These are phyloP conservation scores for Laburnicola sp. DNA, from an alignment of 2,329 filamentous ascomycete species.

Conservation along the genomic window DNA sequence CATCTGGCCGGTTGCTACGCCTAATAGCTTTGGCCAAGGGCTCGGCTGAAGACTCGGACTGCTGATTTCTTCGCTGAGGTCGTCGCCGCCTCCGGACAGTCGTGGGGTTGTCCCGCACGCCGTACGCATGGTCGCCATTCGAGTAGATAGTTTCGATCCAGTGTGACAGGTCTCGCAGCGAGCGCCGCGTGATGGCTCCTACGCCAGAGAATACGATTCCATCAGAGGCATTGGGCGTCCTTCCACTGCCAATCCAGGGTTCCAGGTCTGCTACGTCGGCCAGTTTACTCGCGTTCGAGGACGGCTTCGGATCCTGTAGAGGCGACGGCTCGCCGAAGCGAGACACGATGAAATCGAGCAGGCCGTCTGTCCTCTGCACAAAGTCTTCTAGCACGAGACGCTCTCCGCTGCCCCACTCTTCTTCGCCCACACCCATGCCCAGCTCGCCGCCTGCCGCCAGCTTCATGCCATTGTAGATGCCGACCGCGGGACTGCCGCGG, in stretches of 20 bases:
- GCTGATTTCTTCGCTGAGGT: constrained; percentile 35
- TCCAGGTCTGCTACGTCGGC: constrained; percentile 26
- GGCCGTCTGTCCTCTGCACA: constrained; percentile 74
- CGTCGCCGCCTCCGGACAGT: constrained; percentile 61
- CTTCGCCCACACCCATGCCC: constrained; percentile 91
- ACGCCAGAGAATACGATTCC: constrained; percentile 85
- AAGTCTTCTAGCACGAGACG: constrained; percentile 92
- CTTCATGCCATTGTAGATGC: constrained; percentile 81
- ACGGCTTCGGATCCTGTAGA: constrained; percentile 30
- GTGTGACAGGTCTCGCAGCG: constrained; percentile 71
- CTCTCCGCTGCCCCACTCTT: constrained; percentile 91
- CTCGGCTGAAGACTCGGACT: constrained; percentile 16
- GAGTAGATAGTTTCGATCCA: constrained; percentile 90
- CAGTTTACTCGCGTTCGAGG: constrained; percentile 26
- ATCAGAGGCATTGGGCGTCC: constrained; percentile 70
- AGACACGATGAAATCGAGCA: constrained; percentile 85
- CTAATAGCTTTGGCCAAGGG: constrained; percentile 5
- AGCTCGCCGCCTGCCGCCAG: constrained; percentile 88
- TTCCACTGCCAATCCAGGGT: constrained; percentile 76
- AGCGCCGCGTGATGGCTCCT: constrained; percentile 71
- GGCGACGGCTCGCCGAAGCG: constrained; percentile 69
- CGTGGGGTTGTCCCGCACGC: constrained; percentile 76
- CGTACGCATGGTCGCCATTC: constrained; percentile 83
- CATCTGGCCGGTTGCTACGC: neutral
- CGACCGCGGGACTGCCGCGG: constrained; percentile 82